Conservation (phyloP, 2,329 filamentous ascomycete genomes). For the Fusarium devonianum region DNA sequence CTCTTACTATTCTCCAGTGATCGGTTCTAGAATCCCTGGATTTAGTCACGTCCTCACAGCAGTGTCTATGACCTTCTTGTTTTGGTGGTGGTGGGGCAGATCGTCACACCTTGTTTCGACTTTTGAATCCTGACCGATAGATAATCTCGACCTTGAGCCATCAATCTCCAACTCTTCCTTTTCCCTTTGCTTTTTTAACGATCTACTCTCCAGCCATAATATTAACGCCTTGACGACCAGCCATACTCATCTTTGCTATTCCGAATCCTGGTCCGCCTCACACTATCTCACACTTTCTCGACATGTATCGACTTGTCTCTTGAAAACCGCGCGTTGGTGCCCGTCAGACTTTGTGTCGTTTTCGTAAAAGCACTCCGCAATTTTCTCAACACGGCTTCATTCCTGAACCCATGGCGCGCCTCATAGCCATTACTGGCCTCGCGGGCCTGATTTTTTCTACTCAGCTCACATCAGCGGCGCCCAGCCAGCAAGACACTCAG, state of each 20-base stretch:
- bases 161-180: constrained; percentile 2
- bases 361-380: neutral
- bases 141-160: constrained; percentile 17
- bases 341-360: neutral
- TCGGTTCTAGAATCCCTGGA: constrained; percentile 22
- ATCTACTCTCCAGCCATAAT: too few relatives aligned
- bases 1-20: constrained; percentile 10
- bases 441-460: constrained; percentile 7
- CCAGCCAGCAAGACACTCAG: constrained; percentile 10
- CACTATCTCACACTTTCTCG: constrained; percentile 12
- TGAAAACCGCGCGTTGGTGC: constrained; percentile 24
- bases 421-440: constrained; percentile 20
- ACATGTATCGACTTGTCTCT: constrained; percentile 24
- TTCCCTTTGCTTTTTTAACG: neutral
- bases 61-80: constrained; percentile 30
- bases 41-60: constrained; percentile 13
- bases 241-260: neutral
- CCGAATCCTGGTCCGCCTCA: constrained; percentile 15
- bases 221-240: neutral
- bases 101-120: constrained; percentile 28
- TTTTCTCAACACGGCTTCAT: neutral
- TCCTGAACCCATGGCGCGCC: constrained; percentile 27
- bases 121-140: constrained; percentile 21
- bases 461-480: constrained; percentile 21
- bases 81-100: constrained; percentile 33